Evolutionary conservation across 2,329 filamentous ascomycete species (phyloP).

Genomic region (Diplodia intermedia): DNA sequence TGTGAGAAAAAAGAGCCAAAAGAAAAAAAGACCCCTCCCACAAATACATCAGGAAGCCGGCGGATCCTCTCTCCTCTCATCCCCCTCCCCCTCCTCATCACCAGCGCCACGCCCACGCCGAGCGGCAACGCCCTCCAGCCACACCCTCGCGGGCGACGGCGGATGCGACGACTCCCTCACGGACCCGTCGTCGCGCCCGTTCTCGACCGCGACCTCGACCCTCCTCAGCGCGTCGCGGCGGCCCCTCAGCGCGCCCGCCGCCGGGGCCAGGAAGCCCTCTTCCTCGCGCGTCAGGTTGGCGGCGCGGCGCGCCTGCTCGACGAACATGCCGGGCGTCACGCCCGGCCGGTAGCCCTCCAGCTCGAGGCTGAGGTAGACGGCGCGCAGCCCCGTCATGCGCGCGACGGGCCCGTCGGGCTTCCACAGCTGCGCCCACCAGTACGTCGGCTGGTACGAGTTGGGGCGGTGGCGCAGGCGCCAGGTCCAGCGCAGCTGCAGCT

Average conservation of each 20-base stretch:
- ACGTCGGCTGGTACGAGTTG: background rate
- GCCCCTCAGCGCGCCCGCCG: background rate
- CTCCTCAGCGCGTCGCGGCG: background rate
- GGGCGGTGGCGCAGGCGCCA: background rate
- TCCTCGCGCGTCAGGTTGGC: background rate
- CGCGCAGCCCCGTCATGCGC: background rate
- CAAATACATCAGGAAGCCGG: no score
- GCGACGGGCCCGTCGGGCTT: background rate
- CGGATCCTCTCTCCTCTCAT: no score
- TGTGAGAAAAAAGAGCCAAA: no score
- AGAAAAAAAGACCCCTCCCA: no score
- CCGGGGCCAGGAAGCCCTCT: background rate
- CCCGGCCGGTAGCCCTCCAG: background rate
- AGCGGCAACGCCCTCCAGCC: background rate
- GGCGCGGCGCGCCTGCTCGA: background rate
- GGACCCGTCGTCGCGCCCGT: rapidly evolving
- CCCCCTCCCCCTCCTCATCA: no score
- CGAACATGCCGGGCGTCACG: background rate
- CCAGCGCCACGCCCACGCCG: no score
- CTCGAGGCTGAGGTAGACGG: background rate
- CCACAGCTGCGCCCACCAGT: background rate
- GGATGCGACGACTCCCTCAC: background rate
- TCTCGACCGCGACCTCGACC: background rate
- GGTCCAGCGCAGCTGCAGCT: constrained; percentile 2
- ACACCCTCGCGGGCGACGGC: background rate